These are phyloP conservation scores for Trichothecium roseum DNA, from an alignment of 2,329 filamentous ascomycete species.

Conservation along the genomic window DNA sequence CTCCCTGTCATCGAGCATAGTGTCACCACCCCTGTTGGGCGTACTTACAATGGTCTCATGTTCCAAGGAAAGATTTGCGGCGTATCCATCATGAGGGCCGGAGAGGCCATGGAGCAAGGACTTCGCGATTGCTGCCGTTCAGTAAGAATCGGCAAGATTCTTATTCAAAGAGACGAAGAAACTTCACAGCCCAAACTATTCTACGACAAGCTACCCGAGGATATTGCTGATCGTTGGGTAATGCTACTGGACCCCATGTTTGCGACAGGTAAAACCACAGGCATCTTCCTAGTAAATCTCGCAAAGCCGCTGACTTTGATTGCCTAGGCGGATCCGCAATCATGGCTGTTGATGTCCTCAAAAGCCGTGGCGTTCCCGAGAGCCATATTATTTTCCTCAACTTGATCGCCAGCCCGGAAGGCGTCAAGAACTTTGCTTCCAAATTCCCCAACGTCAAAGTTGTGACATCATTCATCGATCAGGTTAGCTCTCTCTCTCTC, in stretches of 20 bases:
- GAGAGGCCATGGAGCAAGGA: slow-evolving; percentile 97
- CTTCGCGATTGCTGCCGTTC: slow-evolving; percentile 92
- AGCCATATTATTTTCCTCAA: slow-evolving; percentile 95
- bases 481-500: slow-evolving; percentile 31
- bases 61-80: slow-evolving; percentile 98
- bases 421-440: slow-evolving; percentile 78
- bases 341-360: slow-evolving; percentile 92
- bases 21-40: slow-evolving; percentile 84
- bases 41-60: slow-evolving; percentile 78
- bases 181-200: slow-evolving; percentile 86
- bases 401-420: slow-evolving; percentile 92
- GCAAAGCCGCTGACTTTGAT: background rate
- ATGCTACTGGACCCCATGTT: slow-evolving; percentile 97
- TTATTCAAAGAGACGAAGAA: slow-evolving; percentile 96
- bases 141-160: slow-evolving; percentile 96
- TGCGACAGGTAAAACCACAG: slow-evolving; percentile 67
- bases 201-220: slow-evolving; percentile 93
- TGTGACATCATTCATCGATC: slow-evolving; percentile 91
- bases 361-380: slow-evolving; percentile 82
- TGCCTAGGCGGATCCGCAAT: slow-evolving; percentile 76
- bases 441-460: slow-evolving; percentile 84
- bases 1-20: slow-evolving; percentile 81
- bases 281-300: background rate
- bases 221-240: slow-evolving; percentile 89
- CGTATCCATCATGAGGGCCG: slow-evolving; percentile 95